Conservation (phyloP, 106 monocot genomes). For the Dendrobium chrysotoxum region DNA sequence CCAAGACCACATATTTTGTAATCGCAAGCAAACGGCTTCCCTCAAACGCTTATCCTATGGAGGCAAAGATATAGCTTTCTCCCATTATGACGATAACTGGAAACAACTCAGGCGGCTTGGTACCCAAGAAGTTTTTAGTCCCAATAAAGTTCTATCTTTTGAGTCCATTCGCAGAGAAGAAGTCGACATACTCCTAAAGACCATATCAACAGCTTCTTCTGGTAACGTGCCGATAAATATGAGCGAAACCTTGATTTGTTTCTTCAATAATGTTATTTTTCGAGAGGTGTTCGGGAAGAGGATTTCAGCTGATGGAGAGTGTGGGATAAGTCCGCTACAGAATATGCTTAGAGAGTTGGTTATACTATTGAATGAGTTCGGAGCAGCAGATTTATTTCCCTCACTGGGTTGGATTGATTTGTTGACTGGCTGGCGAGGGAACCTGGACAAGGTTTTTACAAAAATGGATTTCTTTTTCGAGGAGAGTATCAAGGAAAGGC, state of each 20-base stretch:
- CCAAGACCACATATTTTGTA: slow-evolving; percentile 27
- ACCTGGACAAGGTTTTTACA: background rate
- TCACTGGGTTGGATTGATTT: background rate
- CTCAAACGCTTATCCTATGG: background rate
- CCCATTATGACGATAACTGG: background rate
- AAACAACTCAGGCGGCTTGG: background rate
- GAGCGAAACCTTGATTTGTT: background rate
- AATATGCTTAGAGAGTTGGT: background rate
- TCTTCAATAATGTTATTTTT: background rate
- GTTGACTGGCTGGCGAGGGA: background rate
- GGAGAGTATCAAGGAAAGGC: background rate
- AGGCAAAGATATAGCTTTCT: background rate
- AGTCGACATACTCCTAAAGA: background rate
- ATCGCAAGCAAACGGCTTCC: background rate
- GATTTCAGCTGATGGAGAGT: background rate
- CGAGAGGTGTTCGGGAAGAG: background rate
- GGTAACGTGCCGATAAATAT: background rate
- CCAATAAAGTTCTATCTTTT: background rate
- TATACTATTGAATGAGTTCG: background rate
- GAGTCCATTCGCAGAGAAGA: background rate
- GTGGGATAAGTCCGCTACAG: background rate
- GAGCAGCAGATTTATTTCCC: background rate
- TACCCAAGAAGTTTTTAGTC: background rate
- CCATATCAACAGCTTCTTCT: background rate
- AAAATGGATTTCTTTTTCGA: background rate